phyloP scores from a whole-genome alignment of 192 early-diverging fungal species.

The Thoreauomyces humboldtii region DNA sequence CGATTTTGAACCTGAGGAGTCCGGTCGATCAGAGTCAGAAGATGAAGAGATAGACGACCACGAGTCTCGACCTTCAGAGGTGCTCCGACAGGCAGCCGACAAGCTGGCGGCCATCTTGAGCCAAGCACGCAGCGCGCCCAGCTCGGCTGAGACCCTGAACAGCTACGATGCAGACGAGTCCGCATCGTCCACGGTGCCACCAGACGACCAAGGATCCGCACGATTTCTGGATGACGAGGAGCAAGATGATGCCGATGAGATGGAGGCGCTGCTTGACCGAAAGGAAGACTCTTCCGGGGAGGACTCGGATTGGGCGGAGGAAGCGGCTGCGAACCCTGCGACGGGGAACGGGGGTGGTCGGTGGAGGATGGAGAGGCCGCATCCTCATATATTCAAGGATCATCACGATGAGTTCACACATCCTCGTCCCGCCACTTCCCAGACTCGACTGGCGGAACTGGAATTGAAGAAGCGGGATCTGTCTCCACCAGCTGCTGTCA shows the following conservation, averaged over 20 bases:
- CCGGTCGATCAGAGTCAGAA: too few relatives aligned
- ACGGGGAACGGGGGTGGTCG: background rate
- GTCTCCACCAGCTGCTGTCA: too few relatives aligned
- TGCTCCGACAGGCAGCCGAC: slow-evolving; percentile 5
- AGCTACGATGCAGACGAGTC: background rate
- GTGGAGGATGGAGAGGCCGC: background rate
- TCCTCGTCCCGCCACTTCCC: too few relatives aligned
- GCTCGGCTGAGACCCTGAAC: background rate
- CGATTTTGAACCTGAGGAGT: too few relatives aligned
- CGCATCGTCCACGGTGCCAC: too few relatives aligned
- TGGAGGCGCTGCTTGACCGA: slow-evolving; percentile 12
- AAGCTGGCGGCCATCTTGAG: background rate
- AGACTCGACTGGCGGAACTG: too few relatives aligned
- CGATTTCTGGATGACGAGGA: background rate
- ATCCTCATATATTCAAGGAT: background rate
- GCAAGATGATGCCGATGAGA: background rate
- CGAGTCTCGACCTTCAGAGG: background rate
- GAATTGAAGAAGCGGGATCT: too few relatives aligned
- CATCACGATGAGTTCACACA: background rate
- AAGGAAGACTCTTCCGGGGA: background rate
- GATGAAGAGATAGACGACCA: too few relatives aligned
- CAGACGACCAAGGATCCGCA: background rate
- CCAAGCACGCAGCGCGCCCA: too few relatives aligned
- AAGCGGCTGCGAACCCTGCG: background rate
- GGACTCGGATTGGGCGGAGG: slow-evolving; percentile 6